phyloP scores from a whole-genome alignment of 768 basidiomycete species.

The Trametes meyenii region DNA sequence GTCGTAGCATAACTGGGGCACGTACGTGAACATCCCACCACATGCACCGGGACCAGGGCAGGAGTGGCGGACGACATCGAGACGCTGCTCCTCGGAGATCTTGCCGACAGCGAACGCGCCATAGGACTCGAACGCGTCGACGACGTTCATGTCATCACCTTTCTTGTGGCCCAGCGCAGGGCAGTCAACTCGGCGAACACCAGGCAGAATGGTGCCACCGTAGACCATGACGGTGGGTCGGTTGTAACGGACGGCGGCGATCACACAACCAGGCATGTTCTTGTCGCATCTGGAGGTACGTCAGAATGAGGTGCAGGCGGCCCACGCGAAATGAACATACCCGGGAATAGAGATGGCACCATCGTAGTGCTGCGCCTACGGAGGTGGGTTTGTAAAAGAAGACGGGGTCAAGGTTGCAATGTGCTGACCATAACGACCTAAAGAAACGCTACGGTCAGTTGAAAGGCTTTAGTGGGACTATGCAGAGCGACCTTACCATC shows the following conservation, averaged over 20 bases:
- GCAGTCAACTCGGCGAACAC: conserved; percentile 77
- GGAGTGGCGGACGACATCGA: conserved; percentile 84
- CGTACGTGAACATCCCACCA: conserved; percentile 85
- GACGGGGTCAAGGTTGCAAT: not conserved
- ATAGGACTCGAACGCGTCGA: conserved; percentile 84
- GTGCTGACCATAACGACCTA: conserved; percentile 59
- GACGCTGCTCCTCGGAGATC: conserved; percentile 77
- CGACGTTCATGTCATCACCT: conserved; percentile 84
- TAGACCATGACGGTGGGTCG: conserved; percentile 88
- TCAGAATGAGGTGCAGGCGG: not conserved
- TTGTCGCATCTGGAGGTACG: conserved; percentile 62
- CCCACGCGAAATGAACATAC: conserved; percentile 9
- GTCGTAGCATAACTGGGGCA: not conserved
- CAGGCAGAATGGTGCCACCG: conserved; percentile 80
- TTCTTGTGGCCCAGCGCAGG: conserved; percentile 74
- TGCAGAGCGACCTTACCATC: conserved; percentile 51
- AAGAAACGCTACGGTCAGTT: not conserved
- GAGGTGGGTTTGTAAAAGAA: not conserved
- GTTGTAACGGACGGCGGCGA: conserved; percentile 86
- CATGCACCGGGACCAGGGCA: conserved; percentile 87
- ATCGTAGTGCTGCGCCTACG: conserved; percentile 84
- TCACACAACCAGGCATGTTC: conserved; percentile 90
- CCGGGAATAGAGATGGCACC: conserved; percentile 86
- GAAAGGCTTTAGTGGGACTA: not conserved
- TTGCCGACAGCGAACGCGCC: conserved; percentile 78